Evolutionary conservation across 164 flowering plant genomes (phyloP).

Genomic region (Amborella trichopoda): DNA sequence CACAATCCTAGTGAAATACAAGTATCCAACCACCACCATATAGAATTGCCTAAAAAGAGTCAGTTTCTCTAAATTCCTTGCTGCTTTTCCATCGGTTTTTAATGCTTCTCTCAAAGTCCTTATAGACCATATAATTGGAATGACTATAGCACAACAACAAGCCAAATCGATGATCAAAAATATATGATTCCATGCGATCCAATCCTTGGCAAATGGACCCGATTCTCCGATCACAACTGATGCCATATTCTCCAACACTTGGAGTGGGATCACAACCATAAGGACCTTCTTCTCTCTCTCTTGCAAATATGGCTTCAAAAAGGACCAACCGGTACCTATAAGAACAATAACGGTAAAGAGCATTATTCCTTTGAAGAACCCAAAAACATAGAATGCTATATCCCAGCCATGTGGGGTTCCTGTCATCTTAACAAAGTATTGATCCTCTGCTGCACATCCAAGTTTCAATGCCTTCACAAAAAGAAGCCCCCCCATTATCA

Average conservation of each 20-base stretch:
- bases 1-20: constrained; percentile 30
- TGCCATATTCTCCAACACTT: constrained; percentile 31
- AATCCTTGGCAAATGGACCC: constrained; percentile 23
- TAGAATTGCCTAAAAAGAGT: constrained; percentile 31
- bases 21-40: constrained; percentile 18
- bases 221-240: constrained; percentile 19
- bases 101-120: constrained; percentile 24
- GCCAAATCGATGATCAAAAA: constrained; percentile 23
- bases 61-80: constrained; percentile 22
- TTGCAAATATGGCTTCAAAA: constrained; percentile 31
- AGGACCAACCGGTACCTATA: constrained; percentile 39
- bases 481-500: constrained; percentile 25
- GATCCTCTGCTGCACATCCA: constrained; percentile 29
- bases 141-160: constrained; percentile 26
- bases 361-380: constrained; percentile 27
- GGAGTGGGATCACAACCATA: constrained; percentile 30
- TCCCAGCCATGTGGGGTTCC: constrained; percentile 40
- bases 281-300: constrained; percentile 28
- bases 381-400: constrained; percentile 23
- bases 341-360: constrained; percentile 32
- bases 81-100: constrained; percentile 34
- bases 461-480: constrained; percentile 23
- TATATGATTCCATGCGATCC: constrained; percentile 32
- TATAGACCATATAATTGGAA: constrained; percentile 38
- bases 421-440: constrained; percentile 14